Conservation (phyloP, 2,329 filamentous ascomycete genomes). For the Clonostachys sp. region DNA sequence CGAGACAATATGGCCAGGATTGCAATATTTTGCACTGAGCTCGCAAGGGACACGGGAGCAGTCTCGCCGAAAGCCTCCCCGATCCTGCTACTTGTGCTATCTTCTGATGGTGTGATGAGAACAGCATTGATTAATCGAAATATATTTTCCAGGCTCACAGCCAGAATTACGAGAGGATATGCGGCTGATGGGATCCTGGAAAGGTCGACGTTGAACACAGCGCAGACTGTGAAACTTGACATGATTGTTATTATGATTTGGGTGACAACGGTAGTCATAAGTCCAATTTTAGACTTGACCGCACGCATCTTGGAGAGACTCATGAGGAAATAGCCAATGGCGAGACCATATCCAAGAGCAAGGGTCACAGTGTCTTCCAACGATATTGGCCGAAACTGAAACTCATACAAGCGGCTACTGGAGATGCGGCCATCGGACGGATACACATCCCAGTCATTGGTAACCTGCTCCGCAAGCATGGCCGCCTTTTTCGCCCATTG, state of each 20-base stretch:
- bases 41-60: constrained; percentile 63
- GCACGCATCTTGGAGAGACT: constrained; percentile 67
- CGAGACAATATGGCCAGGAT: constrained; percentile 63
- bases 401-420: constrained; percentile 66
- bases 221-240: constrained; percentile 77
- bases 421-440: constrained; percentile 50
- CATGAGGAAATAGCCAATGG: constrained; percentile 59
- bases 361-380: constrained; percentile 60
- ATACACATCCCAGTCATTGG: constrained; percentile 60
- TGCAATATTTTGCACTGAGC: constrained; percentile 63
- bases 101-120: constrained; percentile 64
- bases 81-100: constrained; percentile 64
- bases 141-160: constrained; percentile 75
- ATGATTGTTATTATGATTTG: constrained; percentile 71
- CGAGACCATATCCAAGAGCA: constrained; percentile 59
- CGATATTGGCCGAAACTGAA: constrained; percentile 73
- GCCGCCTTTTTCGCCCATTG: constrained; percentile 61
- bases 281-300: constrained; percentile 69
- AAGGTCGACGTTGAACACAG: constrained; percentile 69
- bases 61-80: constrained; percentile 71
- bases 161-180: constrained; percentile 73
- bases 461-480: constrained; percentile 41
- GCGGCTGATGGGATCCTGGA: constrained; percentile 69
- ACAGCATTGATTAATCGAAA: constrained; percentile 76
- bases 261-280: constrained; percentile 65